phyloP scores from a whole-genome alignment of 257 asterid genomes.

The Penstemon davidsonii region DNA sequence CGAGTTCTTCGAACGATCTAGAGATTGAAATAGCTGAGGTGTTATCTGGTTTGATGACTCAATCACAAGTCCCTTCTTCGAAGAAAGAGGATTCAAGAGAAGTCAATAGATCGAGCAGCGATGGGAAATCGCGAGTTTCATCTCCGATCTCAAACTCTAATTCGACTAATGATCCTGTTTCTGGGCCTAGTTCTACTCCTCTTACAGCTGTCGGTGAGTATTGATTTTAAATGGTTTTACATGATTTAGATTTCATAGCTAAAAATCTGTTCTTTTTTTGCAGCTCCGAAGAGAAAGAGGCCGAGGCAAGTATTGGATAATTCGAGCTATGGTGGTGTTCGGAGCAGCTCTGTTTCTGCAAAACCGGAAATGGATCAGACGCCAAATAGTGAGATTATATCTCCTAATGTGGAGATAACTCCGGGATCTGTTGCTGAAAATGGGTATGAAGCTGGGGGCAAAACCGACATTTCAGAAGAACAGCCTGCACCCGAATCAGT shows the following conservation, averaged over 20 bases:
- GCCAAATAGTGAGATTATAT: slow-evolving; percentile 48
- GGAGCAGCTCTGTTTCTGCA: slow-evolving; percentile 51
- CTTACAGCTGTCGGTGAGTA: slow-evolving; percentile 75
- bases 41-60: slow-evolving; percentile 77
- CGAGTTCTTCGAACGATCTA: slow-evolving; percentile 67
- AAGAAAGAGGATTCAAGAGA: slow-evolving; percentile 76
- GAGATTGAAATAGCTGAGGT: slow-evolving; percentile 98
- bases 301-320: slow-evolving; percentile 75
- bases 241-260: background rate
- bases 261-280: slow-evolving; percentile 3
- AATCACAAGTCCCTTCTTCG: slow-evolving; percentile 67
- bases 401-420: slow-evolving; percentile 52
- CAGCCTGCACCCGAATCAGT: slow-evolving; percentile 24
- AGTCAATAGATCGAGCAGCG: slow-evolving; percentile 55
- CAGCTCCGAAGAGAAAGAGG: slow-evolving; percentile 88
- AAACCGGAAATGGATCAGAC: slow-evolving; percentile 60
- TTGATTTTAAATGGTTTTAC: background rate
- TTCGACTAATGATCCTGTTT: slow-evolving; percentile 37
- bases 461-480: slow-evolving; percentile 42
- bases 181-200: slow-evolving; percentile 46
- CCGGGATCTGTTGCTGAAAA: slow-evolving; percentile 50
- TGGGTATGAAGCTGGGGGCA: slow-evolving; percentile 42
- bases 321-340: slow-evolving; percentile 40
- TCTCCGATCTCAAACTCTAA: slow-evolving; percentile 66
- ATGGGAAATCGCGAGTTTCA: slow-evolving; percentile 54